These are phyloP conservation scores for Sporisorium iseilematis-ciliati DNA, from an alignment of 1,284 basidiomycete genomes.

Conservation along the genomic window DNA sequence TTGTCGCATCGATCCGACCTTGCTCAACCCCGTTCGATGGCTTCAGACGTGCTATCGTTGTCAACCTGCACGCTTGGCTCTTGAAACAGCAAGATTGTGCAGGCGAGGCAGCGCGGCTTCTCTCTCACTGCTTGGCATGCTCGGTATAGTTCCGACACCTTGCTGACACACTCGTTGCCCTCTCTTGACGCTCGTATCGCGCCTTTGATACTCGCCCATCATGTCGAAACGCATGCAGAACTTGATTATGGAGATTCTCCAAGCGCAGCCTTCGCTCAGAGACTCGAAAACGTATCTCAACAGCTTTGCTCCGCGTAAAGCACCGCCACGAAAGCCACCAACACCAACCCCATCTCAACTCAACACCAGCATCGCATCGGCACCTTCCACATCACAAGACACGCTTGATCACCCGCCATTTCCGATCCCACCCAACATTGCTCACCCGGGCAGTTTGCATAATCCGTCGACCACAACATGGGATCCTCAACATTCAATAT, in stretches of 20 bases:
- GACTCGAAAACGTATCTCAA: conserved; percentile 91
- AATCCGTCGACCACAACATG: conserved; percentile 51
- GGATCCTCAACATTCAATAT: conserved; percentile 40
- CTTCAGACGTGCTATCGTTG: conserved; percentile 20
- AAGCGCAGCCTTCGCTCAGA: conserved; percentile 89
- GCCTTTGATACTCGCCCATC: conserved; percentile 5
- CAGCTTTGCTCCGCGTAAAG: conserved; percentile 76
- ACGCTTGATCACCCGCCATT: conserved; percentile 35
- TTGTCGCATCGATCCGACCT: not conserved
- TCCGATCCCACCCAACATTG: conserved; percentile 44
- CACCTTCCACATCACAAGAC: conserved; percentile 17
- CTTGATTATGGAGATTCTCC: conserved; percentile 93
- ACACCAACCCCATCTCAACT: conserved; percentile 6
- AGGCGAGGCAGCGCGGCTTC: conserved; percentile 7
- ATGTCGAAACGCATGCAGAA: conserved; percentile 76
- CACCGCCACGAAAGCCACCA: conserved; percentile 23
- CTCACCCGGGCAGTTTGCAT: conserved; percentile 38
- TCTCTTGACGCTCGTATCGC: not conserved
- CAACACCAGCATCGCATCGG: conserved; percentile 14
- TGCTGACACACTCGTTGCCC: conserved; percentile 5
- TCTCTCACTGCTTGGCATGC: conserved; percentile 3
- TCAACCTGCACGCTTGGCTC: conserved; percentile 42
- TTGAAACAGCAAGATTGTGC: conserved; percentile 23
- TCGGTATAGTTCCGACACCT: conserved; percentile 2
- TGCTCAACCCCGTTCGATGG: conserved; percentile 12